phyloP scores from a whole-genome alignment of 2,329 filamentous ascomycete species.

The Fragosphaeria purpurea region DNA sequence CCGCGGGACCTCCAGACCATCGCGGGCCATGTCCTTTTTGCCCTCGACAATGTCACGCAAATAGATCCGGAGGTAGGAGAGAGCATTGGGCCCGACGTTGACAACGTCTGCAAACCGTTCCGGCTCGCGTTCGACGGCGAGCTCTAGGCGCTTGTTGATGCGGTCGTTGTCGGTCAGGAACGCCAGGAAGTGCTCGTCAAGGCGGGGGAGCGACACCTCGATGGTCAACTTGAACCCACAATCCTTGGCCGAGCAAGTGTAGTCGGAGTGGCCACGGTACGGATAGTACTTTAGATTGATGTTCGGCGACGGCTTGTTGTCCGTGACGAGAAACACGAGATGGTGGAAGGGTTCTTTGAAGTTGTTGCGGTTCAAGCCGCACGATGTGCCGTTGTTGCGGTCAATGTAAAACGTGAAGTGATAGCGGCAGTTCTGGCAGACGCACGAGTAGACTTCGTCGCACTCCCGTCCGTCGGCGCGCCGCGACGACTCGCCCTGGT shows the following conservation, averaged over 20 bases:
- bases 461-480: conserved; percentile 9
- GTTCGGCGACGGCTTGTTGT: background rate
- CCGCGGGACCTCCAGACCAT: conserved; percentile 13
- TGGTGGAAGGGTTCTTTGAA: conserved; percentile 17
- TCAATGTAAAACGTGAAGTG: conserved; percentile 22
- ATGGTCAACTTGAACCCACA: conserved; percentile 35
- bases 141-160: conserved; percentile 29
- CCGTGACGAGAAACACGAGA: conserved; percentile 9
- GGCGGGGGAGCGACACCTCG: conserved; percentile 39
- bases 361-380: conserved; percentile 11
- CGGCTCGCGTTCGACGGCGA: conserved; percentile 34
- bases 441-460: conserved; percentile 17
- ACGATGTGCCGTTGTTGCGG: conserved; percentile 5
- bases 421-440: conserved; percentile 23
- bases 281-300: conserved; percentile 28
- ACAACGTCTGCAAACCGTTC: conserved; percentile 35
- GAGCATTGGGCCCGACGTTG: conserved; percentile 29
- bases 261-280: conserved; percentile 25
- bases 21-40: conserved; percentile 21
- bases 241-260: conserved; percentile 29
- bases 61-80: conserved; percentile 40
- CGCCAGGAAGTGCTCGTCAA: conserved; percentile 31
- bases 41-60: conserved; percentile 37
- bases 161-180: conserved; percentile 35
- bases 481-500: background rate